phyloP scores from a whole-genome alignment of 2,329 filamentous ascomycete species.

The Fusarium sambucinum region DNA sequence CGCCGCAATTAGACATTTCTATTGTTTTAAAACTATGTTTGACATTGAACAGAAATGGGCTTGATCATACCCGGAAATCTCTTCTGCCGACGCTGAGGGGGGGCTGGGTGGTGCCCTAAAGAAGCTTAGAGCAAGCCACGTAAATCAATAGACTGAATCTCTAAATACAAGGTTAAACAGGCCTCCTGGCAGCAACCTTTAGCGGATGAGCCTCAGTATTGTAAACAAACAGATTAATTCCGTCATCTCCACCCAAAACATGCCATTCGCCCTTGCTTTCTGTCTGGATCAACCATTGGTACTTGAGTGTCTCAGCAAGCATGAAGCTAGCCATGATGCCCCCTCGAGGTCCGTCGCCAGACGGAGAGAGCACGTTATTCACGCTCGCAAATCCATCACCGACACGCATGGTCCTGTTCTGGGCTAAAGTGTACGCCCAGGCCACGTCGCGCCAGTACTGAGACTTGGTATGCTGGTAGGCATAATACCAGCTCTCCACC shows the following conservation, averaged over 20 bases:
- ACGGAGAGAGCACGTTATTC: slow-evolving; percentile 71
- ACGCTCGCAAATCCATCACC: slow-evolving; percentile 1
- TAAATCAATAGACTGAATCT: slow-evolving; percentile 1
- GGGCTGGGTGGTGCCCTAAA: background rate
- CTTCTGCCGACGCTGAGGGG: background rate
- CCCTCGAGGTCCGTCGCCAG: slow-evolving; percentile 68
- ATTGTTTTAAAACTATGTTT: background rate
- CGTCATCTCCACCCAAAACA: slow-evolving; percentile 45
- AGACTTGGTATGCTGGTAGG: slow-evolving; percentile 79
- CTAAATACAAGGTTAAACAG: slow-evolving; percentile 32
- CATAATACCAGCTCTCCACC: slow-evolving; percentile 83
- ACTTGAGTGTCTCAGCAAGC: slow-evolving; percentile 88
- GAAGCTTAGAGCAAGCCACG: background rate
- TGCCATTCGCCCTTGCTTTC: slow-evolving; percentile 58
- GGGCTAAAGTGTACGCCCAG: slow-evolving; percentile 59
- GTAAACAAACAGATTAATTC: slow-evolving; percentile 63
- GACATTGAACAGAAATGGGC: background rate
- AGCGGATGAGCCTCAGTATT: slow-evolving; percentile 68
- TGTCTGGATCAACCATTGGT: slow-evolving; percentile 64
- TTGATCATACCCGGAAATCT: background rate
- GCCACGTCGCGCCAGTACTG: slow-evolving; percentile 72
- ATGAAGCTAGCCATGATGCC: slow-evolving; percentile 78
- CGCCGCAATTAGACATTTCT: background rate
- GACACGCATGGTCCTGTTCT: slow-evolving; percentile 13
- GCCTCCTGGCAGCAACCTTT: slow-evolving; percentile 28